Conservation (phyloP, 208 protist genomes). For the Crithidia fasciculata region DNA sequence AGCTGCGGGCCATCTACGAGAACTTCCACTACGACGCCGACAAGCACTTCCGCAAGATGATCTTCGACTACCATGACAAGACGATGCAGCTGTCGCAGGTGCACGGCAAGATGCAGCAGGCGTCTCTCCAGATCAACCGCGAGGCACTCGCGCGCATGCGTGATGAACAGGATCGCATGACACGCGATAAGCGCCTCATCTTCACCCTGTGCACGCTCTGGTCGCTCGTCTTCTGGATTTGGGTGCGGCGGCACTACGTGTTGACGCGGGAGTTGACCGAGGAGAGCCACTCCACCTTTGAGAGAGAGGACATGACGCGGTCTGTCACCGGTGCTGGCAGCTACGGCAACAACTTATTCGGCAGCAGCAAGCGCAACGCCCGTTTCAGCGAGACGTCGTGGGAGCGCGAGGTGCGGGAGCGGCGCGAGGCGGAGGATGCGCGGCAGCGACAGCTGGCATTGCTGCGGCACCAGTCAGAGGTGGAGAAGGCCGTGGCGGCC, state of each 20-base stretch:
- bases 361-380: conserved; percentile 64
- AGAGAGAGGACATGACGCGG: conserved; percentile 20
- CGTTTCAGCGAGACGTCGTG: conserved; percentile 70
- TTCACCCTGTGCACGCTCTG: conserved; percentile 60
- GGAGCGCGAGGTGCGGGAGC: conserved; percentile 79
- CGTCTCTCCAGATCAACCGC: conserved; percentile 76
- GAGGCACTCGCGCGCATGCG: conserved; percentile 82
- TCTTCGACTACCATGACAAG: conserved; percentile 92
- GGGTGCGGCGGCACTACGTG: conserved; percentile 88
- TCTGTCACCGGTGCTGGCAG: conserved; percentile 63
- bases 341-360: conserved; percentile 75
- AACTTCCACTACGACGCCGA: conserved; percentile 89
- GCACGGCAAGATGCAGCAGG: conserved; percentile 85
- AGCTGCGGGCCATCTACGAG: conserved; percentile 80
- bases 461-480: conserved; percentile 23
- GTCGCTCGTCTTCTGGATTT: conserved; percentile 81
- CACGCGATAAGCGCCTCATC: conserved; percentile 75
- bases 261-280: conserved; percentile 48
- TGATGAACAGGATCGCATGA: conserved; percentile 86
- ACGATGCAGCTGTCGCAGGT: conserved; percentile 87
- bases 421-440: conserved; percentile 37
- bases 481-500: conserved; percentile 29
- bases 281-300: conserved; percentile 16
- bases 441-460: conserved; percentile 15
- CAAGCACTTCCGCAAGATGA: conserved; percentile 78